Percentiles rank a stretch among this genome's conserved stretches.
Conservation (phyloP, 495 filamentous ascomycete species). For the Neurospora sp. region DNA sequence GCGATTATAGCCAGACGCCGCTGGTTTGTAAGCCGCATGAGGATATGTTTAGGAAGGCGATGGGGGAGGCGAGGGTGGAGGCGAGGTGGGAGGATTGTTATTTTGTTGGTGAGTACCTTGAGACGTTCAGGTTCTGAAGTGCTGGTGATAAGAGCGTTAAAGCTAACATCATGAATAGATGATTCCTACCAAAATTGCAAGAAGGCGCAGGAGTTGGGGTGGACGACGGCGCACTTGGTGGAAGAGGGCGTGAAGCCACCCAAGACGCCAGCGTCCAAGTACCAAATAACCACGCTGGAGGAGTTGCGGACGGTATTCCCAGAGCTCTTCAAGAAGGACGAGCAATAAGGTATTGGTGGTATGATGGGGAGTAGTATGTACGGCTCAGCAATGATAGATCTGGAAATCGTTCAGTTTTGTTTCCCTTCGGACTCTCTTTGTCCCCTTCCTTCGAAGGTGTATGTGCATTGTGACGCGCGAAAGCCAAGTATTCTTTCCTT, state of each 20-base stretch:
- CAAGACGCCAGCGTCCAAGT: slow-evolving; percentile 47
- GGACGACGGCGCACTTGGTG: slow-evolving; percentile 72
- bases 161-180: slow-evolving; percentile 40
- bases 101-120: slow-evolving; percentile 62
- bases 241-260: slow-evolving; percentile 57
- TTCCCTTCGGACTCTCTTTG: neutral
- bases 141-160: neutral
- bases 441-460: neutral
- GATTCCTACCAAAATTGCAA: slow-evolving; percentile 71
- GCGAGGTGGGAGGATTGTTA: slow-evolving; percentile 54
- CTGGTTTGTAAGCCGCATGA: slow-evolving; percentile 77
- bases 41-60: slow-evolving; percentile 79
- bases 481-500: neutral
- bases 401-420: neutral
- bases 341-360: neutral
- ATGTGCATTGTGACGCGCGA: neutral
- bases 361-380: neutral
- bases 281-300: slow-evolving; percentile 59
- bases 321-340: slow-evolving; percentile 54
- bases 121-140: neutral
- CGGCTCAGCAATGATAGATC: neutral
- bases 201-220: slow-evolving; percentile 62
- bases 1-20: slow-evolving; percentile 61
- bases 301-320: slow-evolving; percentile 67
- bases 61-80: slow-evolving; percentile 49